Evolutionary conservation across 1,284 basidiomycete species (phyloP).

Genomic region (Heterobasidion occidentale): DNA sequence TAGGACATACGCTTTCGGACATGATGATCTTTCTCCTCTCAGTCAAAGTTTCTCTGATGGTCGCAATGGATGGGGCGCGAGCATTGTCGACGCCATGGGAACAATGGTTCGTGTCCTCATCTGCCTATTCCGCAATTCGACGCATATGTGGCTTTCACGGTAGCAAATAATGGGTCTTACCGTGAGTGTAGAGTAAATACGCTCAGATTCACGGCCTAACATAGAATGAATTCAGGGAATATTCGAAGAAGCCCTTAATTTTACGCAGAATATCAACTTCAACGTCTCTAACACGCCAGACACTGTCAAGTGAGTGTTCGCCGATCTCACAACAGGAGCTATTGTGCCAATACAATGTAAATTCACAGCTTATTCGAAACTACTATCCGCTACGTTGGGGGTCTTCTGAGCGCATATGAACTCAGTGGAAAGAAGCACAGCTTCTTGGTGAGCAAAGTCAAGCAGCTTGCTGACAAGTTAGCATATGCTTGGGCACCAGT

Average conservation of each 20-base stretch:
- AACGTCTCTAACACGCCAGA: conserved; percentile 39
- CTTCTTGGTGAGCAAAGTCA: conserved; percentile 53
- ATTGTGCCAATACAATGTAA: not conserved
- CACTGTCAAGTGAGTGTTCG: conserved; percentile 39
- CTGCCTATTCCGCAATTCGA: not conserved
- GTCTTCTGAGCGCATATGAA: conserved; percentile 76
- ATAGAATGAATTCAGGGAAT: conserved; percentile 30
- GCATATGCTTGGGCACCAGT: conserved; percentile 48
- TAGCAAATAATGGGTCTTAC: conserved; percentile 43
- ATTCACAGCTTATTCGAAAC: conserved; percentile 73
- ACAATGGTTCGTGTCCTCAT: conserved; percentile 44
- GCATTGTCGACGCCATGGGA: conserved; percentile 54
- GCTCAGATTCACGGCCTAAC: not conserved
- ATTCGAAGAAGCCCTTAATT: conserved; percentile 46
- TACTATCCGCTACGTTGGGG: conserved; percentile 75
- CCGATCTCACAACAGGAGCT: not conserved
- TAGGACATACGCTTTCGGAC: conserved; percentile 54
- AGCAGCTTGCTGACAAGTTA: conserved; percentile 67
- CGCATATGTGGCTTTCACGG: not conserved
- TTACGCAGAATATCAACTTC: conserved; percentile 46
- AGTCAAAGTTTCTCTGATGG: conserved; percentile 40
- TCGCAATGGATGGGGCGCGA: conserved; percentile 67
- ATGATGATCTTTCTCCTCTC: conserved; percentile 55
- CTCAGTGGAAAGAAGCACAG: conserved; percentile 54
- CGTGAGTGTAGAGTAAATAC: conserved; percentile 23